Evolutionary conservation across 2,329 filamentous ascomycete species (phyloP), one percentile per base, ranked within the genome.

Genomic region (Alternaria brassicicola): DNA sequence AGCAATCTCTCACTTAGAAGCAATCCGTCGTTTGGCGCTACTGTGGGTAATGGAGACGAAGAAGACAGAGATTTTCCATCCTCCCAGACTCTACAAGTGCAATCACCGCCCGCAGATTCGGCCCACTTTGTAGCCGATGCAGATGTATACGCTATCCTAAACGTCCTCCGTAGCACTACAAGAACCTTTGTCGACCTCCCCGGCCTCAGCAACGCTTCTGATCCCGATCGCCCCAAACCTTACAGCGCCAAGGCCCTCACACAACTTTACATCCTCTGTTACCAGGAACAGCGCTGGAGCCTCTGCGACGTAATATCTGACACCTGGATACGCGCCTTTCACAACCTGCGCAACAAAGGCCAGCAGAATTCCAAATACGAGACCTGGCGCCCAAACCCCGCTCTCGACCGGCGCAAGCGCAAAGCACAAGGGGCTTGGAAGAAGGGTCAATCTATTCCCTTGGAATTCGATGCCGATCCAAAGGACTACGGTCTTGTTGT

Each of bases 241-340:
- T 75, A 71, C 59, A 66, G 61, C 10, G 59, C 65, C 19, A 43
- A 54, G 5, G 21, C 59, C 2, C 68, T 76, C 4, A 65, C 55
- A 1, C 56, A 70, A 7, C 61, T 75, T n/a, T 75, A 76, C 62
- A 53, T 74, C 31, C 36, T 63, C 19, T 61, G 62, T 53, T 70
- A 72, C 52, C 17, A 59, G 4, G 28, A 52, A 15, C 12, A 51
- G 1, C 26, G 59, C 3, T 69, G 58, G 56, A 33, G 72, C 35
- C 35, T 65, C 21, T 75, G 72, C 57, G 72, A 76, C 49, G 58
- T 76, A 13, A 51, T 76, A 26, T 61, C 63, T 33, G 73, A 76
- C 41, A 73, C 68, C 5, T 76, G 72, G 72, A 76, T 76, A 54
- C 72, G 70, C 15, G 71, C 68, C 1, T 70, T 74, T 55, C 73